Evolutionary conservation across 441 rosid genomes (phyloP), one percentile per base, ranked within the genome.

Genomic region (Adansonia madagascariensis): DNA sequence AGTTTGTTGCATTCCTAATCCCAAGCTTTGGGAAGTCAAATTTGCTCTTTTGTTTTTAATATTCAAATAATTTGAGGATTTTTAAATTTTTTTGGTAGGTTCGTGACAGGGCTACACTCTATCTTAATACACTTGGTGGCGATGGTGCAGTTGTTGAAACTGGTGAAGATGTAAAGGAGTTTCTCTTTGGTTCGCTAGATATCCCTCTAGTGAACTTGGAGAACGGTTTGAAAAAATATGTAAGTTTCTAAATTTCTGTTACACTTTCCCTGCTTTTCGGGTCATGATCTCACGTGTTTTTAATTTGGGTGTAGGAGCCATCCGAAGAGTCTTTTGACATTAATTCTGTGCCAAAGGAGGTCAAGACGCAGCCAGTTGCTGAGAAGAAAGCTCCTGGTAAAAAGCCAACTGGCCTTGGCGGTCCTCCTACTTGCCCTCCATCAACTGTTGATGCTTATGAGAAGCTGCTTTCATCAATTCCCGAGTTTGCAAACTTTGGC

Each of bases 21-120:
- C 41, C 18, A 14, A 18, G 20, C 73, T 49, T 7, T 59, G 39
- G 68, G 53, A 44, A 68, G 41, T 41, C 41, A 17, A 17, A 64
- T 35, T 15, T 50, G 10, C 10, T 11, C 0, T 20, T 49, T 50
- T 39, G 4, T 15, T 7, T 6, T 75, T 10, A 41, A 50, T 64
- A 69, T 76, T 62, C 15, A 4, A 39, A 55, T 35, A 66, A 5
- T 27, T 55, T 73, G 31, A 68, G 49, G 44, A 14, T 10, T 63
- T 15, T 1, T 11, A 73, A 67, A 35, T 75, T 62, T 47, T 62
- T 50, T 75, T 10, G 80, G 46, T 82, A 95, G 99, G 97, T 95
- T 71, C 98, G 98, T 80, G 99, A 95, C 86, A 88, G 99, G 82
- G 97, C 99, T 59, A 95, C 99, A n/a, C 88, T 95, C 41, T 95